phyloP scores from a whole-genome alignment of 768 basidiomycete genomes.

The Tricholoma matsutake region DNA sequence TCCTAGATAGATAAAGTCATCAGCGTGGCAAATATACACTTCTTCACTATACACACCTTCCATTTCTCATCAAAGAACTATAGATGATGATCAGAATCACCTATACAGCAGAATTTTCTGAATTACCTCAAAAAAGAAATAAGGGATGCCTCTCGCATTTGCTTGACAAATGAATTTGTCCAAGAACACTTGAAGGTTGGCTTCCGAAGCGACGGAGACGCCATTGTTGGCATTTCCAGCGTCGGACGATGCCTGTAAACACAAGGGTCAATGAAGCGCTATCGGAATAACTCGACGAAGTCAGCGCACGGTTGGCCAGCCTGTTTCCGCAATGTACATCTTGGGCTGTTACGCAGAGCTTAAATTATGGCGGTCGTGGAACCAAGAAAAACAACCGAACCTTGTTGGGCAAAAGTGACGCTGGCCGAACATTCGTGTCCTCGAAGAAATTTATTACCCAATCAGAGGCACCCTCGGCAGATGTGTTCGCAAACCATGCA shows the following conservation, averaged over 20 bases:
- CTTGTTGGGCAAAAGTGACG: slow-evolving; percentile 58
- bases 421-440: slow-evolving; percentile 58
- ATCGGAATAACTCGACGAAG: background rate
- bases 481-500: slow-evolving; percentile 86
- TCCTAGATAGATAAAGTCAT: slow-evolving; percentile 34
- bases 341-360: slow-evolving; percentile 40
- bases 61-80: slow-evolving; percentile 79
- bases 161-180: slow-evolving; percentile 89
- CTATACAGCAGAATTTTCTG: background rate
- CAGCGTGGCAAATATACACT: background rate
- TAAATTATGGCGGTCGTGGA: background rate
- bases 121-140: slow-evolving; percentile 83
- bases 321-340: slow-evolving; percentile 94
- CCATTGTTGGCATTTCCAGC: slow-evolving; percentile 60
- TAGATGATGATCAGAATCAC: slow-evolving; percentile 7
- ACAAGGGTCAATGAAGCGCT: background rate
- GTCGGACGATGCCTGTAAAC: slow-evolving; percentile 52
- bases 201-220: slow-evolving; percentile 54
- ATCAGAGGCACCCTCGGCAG: slow-evolving; percentile 63
- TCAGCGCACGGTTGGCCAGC: slow-evolving; percentile 62
- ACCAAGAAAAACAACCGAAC: slow-evolving; percentile 15
- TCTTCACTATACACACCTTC: slow-evolving; percentile 49
- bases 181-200: slow-evolving; percentile 73
- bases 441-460: slow-evolving; percentile 87
- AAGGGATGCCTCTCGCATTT: slow-evolving; percentile 69